These are phyloP conservation scores for Trebouxia sp. DNA, from an alignment of 139 green algal species.

Conservation along the genomic window DNA sequence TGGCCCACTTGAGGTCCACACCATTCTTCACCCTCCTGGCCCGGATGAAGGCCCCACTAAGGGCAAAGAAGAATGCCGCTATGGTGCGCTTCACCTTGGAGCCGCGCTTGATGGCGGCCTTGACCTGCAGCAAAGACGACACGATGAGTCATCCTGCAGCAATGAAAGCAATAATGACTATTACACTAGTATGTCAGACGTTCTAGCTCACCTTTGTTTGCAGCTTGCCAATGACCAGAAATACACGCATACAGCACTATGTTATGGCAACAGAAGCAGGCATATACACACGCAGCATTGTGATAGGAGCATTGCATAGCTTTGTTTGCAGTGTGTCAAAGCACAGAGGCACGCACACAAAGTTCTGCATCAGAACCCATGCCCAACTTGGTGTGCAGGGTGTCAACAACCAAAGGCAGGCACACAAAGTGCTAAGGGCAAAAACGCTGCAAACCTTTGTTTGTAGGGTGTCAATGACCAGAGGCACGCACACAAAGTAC, in stretches of 20 bases:
- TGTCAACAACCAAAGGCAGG: conserved; percentile 91
- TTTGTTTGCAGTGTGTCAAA: too few species aligned
- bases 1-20: conserved; percentile 54
- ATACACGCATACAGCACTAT: too few species aligned
- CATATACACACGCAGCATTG: too few species aligned
- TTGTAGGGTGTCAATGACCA: conserved; percentile 92
- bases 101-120: conserved; percentile 59
- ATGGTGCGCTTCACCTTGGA: conserved; percentile 47
- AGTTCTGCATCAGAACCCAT: neutral
- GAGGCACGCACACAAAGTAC: conserved; percentile 91
- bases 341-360: too few species aligned
- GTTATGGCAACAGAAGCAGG: too few species aligned
- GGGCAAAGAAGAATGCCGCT: conserved; percentile 59
- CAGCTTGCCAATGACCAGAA: too few species aligned
- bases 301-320: too few species aligned
- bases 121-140: conserved; percentile 46
- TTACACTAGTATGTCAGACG: too few species aligned
- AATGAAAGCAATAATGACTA: too few species aligned
- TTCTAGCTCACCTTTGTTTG: too few species aligned
- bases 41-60: conserved; percentile 52
- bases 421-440: neutral
- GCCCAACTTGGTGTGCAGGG: conserved; percentile 60
- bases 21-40: conserved; percentile 60
- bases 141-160: too few species aligned
- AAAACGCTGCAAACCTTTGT: conserved; percentile 46